Conservation (phyloP, 78 protist species). For the Dictyostelium purpureum region DNA sequence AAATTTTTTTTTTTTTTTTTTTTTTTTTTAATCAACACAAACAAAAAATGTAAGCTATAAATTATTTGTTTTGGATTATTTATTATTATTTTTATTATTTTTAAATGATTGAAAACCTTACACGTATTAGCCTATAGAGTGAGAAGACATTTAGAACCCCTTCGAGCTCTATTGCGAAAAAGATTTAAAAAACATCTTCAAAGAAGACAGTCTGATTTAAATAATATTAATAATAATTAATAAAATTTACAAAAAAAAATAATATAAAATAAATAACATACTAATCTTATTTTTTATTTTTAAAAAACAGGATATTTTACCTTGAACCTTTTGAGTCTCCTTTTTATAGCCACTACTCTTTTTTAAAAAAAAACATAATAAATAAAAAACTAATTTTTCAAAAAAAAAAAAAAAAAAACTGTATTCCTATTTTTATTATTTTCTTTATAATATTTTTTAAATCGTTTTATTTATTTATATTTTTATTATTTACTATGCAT, state of each 20-base stretch:
- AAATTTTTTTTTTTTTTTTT: neutral
- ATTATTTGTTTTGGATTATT: neutral
- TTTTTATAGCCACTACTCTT: neutral
- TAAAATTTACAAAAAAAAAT: neutral
- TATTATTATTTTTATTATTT: neutral
- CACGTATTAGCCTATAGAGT: neutral
- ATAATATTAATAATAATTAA: neutral
- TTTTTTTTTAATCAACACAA: neutral
- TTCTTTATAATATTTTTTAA: too few relatives aligned
- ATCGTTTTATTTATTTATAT: too few relatives aligned
- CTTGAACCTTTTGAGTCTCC: neutral
- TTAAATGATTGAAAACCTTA: neutral
- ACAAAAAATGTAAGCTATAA: neutral
- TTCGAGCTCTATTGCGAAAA: neutral
- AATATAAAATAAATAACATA: too few relatives aligned
- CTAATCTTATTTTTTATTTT: too few relatives aligned
- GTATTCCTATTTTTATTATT: too few relatives aligned
- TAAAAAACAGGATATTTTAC: neutral
- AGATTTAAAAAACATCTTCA: neutral
- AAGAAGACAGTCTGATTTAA: conserved; percentile 23
- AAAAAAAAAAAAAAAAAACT: too few relatives aligned
- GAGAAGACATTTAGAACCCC: neutral
- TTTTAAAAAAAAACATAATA: neutral
- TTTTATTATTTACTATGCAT: too few relatives aligned
- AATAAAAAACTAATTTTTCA: too few relatives aligned